Evolutionary conservation across 139 green algal genomes (phyloP).

Genomic region (Nannochloris sp.): DNA sequence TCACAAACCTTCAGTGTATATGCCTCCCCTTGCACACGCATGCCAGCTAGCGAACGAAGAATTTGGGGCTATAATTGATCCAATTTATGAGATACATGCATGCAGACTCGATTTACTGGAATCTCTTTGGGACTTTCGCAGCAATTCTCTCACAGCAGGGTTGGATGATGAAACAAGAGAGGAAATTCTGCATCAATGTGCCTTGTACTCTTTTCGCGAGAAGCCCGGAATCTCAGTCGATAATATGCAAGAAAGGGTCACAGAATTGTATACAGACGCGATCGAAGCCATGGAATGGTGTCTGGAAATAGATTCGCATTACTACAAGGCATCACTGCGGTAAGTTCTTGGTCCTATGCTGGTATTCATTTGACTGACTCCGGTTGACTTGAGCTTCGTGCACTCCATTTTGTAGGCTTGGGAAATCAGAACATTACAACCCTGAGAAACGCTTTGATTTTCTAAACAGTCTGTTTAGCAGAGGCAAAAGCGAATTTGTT

Average conservation of each 20-base stretch:
- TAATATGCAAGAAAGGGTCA: background rate
- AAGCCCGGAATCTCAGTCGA: background rate
- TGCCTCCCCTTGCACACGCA: background rate
- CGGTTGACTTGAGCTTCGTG: background rate
- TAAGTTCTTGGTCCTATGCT: background rate
- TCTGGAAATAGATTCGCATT: constrained; percentile 1
- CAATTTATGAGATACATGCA: constrained; percentile 4
- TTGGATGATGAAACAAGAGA: background rate
- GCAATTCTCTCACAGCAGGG: background rate
- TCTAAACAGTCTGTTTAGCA: background rate
- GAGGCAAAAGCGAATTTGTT: constrained; percentile 1
- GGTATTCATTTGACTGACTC: background rate
- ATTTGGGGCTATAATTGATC: constrained; percentile 6
- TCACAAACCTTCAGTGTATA: background rate
- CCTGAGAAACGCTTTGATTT: background rate
- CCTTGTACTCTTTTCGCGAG: background rate
- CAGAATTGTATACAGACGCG: constrained; percentile 1
- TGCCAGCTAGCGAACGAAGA: constrained; percentile 3
- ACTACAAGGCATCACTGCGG: constrained; percentile 1
- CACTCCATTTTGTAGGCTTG: background rate
- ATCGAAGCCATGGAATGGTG: constrained; percentile 12
- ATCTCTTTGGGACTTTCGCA: background rate
- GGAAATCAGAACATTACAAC: background rate
- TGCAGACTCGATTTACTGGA: background rate
- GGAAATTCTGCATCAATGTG: background rate